phyloP scores from a whole-genome alignment of 805 yeast genomes.

The Candida argentea region DNA sequence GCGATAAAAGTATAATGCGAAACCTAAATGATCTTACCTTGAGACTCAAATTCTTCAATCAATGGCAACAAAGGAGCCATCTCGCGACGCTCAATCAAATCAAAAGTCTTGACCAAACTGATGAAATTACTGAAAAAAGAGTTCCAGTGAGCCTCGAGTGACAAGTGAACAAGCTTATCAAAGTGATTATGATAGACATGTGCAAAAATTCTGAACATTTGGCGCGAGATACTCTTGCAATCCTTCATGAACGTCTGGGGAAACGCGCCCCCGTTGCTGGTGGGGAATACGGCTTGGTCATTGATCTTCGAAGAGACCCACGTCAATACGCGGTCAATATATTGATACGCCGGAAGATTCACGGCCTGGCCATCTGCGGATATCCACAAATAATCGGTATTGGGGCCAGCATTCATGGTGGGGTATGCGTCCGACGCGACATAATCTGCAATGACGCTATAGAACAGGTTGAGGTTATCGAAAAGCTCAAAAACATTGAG shows the following conservation, averaged over 20 bases:
- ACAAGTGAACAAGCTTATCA: constrained; percentile 83
- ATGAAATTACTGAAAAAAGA: constrained; percentile 93
- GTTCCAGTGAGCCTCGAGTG: constrained; percentile 96
- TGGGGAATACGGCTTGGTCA: constrained; percentile 87
- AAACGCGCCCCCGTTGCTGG: constrained; percentile 80
- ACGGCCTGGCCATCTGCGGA: constrained; percentile 69
- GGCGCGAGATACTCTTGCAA: constrained; percentile 78
- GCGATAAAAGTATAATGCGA: not conserved
- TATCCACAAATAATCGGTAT: constrained; percentile 84
- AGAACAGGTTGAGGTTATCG: constrained; percentile 77
- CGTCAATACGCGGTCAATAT: constrained; percentile 82
- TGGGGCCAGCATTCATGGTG: constrained; percentile 93
- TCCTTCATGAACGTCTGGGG: constrained; percentile 79
- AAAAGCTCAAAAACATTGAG: constrained; percentile 84
- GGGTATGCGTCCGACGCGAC: constrained; percentile 86
- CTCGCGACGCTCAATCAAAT: constrained; percentile 68
- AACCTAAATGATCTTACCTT: constrained; percentile 61
- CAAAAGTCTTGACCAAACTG: constrained; percentile 77
- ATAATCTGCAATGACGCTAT: constrained; percentile 83
- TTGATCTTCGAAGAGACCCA: constrained; percentile 85
- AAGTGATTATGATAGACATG: constrained; percentile 92
- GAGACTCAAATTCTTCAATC: constrained; percentile 71
- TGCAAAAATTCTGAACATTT: constrained; percentile 92
- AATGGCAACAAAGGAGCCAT: constrained; percentile 68
- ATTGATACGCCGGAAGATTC: constrained; percentile 84